Evolutionary conservation across 23 red algal genomes (phyloP).

Genomic region (Rhodosorus marinus): DNA sequence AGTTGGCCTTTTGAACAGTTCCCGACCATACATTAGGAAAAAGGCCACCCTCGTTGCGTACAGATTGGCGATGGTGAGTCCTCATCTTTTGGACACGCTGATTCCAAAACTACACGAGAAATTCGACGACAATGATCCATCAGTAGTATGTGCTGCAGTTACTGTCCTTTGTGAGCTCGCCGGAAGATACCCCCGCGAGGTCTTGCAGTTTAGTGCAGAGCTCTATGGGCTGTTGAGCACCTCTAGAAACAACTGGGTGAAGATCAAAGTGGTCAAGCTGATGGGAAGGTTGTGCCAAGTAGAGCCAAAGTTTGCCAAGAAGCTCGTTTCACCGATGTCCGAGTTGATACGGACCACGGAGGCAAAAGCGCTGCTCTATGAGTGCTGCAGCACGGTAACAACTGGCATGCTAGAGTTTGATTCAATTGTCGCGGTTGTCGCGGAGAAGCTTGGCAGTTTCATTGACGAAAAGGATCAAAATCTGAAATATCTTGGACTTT

Average conservation of each 20-base stretch:
- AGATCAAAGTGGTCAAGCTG: conserved; percentile 94
- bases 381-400: conserved; percentile 74
- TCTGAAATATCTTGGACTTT: conserved; percentile 84
- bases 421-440: conserved; percentile 35
- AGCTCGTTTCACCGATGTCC: conserved; percentile 48
- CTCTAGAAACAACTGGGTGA: conserved; percentile 88
- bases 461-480: conserved; percentile 77
- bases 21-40: conserved; percentile 85
- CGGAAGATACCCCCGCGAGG: conserved; percentile 30
- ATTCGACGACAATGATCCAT: conserved; percentile 50
- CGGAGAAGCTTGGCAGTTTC: conserved; percentile 48
- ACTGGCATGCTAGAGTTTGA: conserved; percentile 14
- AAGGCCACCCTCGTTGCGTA: conserved; percentile 67
- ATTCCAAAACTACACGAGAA: conserved; percentile 35
- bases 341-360: conserved; percentile 54
- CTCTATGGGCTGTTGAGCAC: conserved; percentile 52
- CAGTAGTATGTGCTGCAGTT: conserved; percentile 72
- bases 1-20: conserved; percentile 39
- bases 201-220: conserved; percentile 31
- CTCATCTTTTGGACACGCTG: conserved; percentile 32
- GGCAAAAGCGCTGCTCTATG: conserved; percentile 80
- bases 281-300: conserved; percentile 50
- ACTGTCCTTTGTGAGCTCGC: conserved; percentile 63
- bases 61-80: conserved; percentile 41
- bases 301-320: conserved; percentile 69